Evolutionary conservation across 148 eudicot genomes (phyloP), one percentile per base, ranked within the genome.

Genomic region (Rhododendron griersonianum): DNA sequence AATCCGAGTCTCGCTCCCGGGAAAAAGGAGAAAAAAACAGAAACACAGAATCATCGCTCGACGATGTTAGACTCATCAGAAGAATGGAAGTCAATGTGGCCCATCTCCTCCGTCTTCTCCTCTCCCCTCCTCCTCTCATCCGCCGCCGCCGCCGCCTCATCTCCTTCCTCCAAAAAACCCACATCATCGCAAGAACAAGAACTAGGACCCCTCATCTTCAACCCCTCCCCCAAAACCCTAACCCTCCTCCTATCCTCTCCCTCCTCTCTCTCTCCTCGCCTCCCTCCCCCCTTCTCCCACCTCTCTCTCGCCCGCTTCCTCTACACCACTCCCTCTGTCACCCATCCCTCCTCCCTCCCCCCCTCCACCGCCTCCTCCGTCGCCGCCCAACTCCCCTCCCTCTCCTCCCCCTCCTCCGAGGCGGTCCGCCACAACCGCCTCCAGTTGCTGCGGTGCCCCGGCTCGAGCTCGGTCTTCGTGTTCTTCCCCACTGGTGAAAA

Each of bases 401-500:
- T 65, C 4, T 15, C 23, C 47, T 15, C 61, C 30, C 9, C 37
- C 83, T 39, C 81, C 35, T 23, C 76, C 13, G 8, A 71, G 44
- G 28, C 53, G 5, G 61, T 87, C 10, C 79, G 35, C 14, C 87
- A 76, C 76, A 95, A 92, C 86, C 90, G 89, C 63, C 89, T 95
- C 47, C 94, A 91, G 85, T 80, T 88, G 65, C 92, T 95, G 41
- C 87, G 81, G 14, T 87, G 88, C 59, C 91, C 92, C 5, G 82
- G 88, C 25, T 65, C 85, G 16, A 85, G 83, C n/a, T 76, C 47
- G 15, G 76, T 90, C 69, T n/a, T 94, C n/a, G 86, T 84, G 11
- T 92, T 95, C 85, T 94, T 91, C 35, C 94, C 97, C 2, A 88
- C 95, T 0, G 98, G 98, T 39, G 73, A 81, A n/a, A 94, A 95